Evolutionary conservation across 495 filamentous ascomycete species (phyloP).

Genomic region (Pyrenula massariospora): DNA sequence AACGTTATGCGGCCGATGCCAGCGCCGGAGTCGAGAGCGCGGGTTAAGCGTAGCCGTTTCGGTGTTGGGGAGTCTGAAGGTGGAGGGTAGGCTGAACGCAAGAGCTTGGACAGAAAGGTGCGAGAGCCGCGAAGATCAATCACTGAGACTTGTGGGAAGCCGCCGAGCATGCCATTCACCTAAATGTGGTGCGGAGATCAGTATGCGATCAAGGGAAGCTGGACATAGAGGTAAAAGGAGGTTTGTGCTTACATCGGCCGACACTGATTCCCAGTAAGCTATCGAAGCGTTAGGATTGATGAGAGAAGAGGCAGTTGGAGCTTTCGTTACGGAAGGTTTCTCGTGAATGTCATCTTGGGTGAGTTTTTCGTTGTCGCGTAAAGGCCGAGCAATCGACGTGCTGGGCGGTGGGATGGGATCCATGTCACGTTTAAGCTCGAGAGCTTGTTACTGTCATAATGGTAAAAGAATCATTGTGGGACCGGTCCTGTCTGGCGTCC

Average conservation of each 20-base stretch:
- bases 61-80: background rate
- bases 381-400: no score
- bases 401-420: no score
- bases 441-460: no score
- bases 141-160: slow-evolving; percentile 59
- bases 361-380: no score
- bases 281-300: background rate
- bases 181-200: slow-evolving; percentile 64
- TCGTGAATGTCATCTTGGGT: no score
- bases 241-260: background rate
- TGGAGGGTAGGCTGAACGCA: slow-evolving; percentile 18
- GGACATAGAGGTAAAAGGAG: no score
- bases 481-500: no score
- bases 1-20: slow-evolving; percentile 53
- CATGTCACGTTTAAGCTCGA: no score
- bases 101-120: slow-evolving; percentile 67
- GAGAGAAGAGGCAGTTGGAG: background rate
- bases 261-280: slow-evolving; percentile 4
- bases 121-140: slow-evolving; percentile 68
- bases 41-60: slow-evolving; percentile 13
- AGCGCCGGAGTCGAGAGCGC: slow-evolving; percentile 48
- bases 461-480: no score
- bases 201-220: no score
- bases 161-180: slow-evolving; percentile 74
- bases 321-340: no score